phyloP scores from a whole-genome alignment of 2,329 filamentous ascomycete species.

The Colletotrichum sp. region DNA sequence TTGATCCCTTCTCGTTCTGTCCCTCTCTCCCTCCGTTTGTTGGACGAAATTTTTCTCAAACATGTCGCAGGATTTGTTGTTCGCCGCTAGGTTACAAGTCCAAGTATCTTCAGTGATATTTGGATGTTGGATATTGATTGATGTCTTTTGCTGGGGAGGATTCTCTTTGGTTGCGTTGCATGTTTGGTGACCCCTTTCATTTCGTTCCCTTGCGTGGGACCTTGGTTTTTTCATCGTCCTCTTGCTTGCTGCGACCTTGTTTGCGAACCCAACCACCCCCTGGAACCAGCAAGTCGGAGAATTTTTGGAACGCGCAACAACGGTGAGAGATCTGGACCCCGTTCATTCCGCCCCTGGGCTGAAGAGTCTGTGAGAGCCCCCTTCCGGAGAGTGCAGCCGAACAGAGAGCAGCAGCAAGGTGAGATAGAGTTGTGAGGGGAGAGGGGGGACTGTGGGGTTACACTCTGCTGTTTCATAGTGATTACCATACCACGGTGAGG shows the following conservation, averaged over 20 bases:
- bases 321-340: background rate
- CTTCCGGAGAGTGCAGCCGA: background rate
- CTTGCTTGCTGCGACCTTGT: background rate
- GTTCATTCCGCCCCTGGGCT: background rate
- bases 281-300: background rate
- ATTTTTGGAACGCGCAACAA: background rate
- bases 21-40: background rate
- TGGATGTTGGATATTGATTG: background rate
- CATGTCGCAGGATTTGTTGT: constrained; percentile 6
- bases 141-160: background rate
- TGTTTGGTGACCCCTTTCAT: background rate
- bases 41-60: background rate
- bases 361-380: background rate
- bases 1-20: background rate
- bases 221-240: background rate
- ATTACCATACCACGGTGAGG: background rate
- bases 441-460: background rate
- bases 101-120: background rate
- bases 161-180: background rate
- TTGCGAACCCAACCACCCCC: background rate
- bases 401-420: background rate
- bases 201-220: background rate
- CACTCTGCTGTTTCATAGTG: background rate
- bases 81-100: background rate
- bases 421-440: background rate